Evolutionary conservation across 805 yeast genomes (phyloP).

Genomic region (Ascoidea rubescens): DNA sequence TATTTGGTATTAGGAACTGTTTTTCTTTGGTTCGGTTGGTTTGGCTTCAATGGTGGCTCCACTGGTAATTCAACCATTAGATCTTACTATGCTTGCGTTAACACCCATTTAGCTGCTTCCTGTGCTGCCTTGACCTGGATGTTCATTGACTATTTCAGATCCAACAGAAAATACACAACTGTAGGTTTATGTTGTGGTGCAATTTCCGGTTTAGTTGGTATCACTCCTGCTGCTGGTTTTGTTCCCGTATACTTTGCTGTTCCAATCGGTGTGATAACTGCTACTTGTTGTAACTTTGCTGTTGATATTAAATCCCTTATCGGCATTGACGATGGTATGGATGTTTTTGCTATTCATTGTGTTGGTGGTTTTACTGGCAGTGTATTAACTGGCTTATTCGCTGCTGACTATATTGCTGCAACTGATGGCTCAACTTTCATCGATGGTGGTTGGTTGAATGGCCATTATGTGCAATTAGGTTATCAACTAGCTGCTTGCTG

Average conservation of each 20-base stretch:
- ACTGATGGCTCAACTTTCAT: constrained; percentile 56
- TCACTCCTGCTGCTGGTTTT: constrained; percentile 94
- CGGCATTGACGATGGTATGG: constrained; percentile 87
- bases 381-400: constrained; percentile 79
- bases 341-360: constrained; percentile 87
- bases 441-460: constrained; percentile 81
- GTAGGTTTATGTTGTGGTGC: constrained; percentile 92
- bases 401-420: constrained; percentile 81
- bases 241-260: constrained; percentile 88
- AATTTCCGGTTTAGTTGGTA: constrained; percentile 85
- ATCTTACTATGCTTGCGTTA: constrained; percentile 87
- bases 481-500: constrained; percentile 73
- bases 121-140: constrained; percentile 91
- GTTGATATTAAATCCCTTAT: constrained; percentile 64
- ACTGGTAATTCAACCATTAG: constrained; percentile 88
- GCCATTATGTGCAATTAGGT: constrained; percentile 71
- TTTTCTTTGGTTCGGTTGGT: constrained; percentile 98
- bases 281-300: constrained; percentile 68
- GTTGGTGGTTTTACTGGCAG: constrained; percentile 86
- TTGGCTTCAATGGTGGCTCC: constrained; percentile 97
- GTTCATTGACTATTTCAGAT: constrained; percentile 71
- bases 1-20: constrained; percentile 86
- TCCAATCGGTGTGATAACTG: constrained; percentile 70
- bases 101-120: constrained; percentile 90
- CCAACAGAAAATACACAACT: constrained; percentile 83